These are phyloP conservation scores for Pyrus hybrid DNA, from an alignment of 331 rosid species.

Conservation along the genomic window DNA sequence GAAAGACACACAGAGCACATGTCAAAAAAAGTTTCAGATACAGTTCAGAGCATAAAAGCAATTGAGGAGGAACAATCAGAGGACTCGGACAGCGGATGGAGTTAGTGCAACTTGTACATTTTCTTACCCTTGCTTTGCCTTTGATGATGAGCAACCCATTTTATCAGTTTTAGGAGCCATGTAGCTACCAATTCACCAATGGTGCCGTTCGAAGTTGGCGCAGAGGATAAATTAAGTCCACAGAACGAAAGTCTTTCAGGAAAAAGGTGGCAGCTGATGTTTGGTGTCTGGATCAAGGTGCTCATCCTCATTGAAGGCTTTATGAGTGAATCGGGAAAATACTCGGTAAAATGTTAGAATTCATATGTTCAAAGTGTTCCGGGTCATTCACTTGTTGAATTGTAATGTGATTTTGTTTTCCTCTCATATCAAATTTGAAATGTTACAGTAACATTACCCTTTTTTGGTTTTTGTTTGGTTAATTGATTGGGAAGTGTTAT, in stretches of 20 bases:
- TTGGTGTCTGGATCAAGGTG: background rate
- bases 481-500: no score
- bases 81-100: constrained; percentile 31
- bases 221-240: background rate
- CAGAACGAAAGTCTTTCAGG: background rate
- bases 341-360: background rate
- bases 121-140: background rate
- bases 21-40: constrained; percentile 48
- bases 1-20: constrained; percentile 69
- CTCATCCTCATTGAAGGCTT: background rate
- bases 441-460: background rate
- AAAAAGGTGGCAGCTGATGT: background rate
- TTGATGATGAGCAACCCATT: background rate
- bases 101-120: background rate
- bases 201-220: background rate
- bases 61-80: constrained; percentile 50
- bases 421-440: background rate
- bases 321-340: background rate
- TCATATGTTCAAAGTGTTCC: background rate
- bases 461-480: background rate
- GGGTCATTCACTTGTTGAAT: background rate
- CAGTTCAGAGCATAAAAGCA: constrained; percentile 45
- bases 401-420: background rate
- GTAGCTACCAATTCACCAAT: background rate
- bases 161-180: background rate